Evolutionary conservation across 2,329 filamentous ascomycete species (phyloP).

Genomic region (Cytospora mali): DNA sequence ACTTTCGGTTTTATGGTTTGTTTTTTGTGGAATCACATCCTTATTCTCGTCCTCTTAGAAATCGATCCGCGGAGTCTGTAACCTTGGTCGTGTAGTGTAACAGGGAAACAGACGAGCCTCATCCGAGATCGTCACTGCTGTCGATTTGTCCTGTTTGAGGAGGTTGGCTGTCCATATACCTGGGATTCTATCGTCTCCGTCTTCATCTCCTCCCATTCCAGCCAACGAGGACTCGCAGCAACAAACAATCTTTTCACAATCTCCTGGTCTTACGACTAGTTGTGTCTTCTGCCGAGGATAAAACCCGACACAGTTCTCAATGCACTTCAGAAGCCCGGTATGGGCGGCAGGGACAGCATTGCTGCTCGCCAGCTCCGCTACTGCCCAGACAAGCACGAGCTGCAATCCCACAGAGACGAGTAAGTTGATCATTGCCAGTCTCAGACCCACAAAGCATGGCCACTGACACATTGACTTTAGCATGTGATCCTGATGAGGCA

Average conservation of each 20-base stretch:
- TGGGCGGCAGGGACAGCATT: constrained; percentile 28
- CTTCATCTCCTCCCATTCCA: background rate
- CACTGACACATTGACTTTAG: constrained; percentile 42
- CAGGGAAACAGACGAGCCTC: background rate
- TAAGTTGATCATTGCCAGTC: constrained; percentile 27
- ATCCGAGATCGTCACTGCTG: background rate
- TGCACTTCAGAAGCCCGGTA: constrained; percentile 32
- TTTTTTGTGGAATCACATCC: background rate
- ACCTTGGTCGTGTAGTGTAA: background rate
- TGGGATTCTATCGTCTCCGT: background rate
- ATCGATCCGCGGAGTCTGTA: background rate
- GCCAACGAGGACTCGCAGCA: background rate
- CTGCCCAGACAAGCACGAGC: constrained; percentile 39
- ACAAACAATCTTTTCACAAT: background rate
- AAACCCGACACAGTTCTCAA: constrained; percentile 16
- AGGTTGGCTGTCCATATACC: too few species aligned
- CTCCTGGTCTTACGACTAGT: background rate
- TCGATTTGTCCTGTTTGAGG: background rate
- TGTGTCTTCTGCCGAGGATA: background rate
- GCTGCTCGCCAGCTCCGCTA: constrained; percentile 29
- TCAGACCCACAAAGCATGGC: background rate
- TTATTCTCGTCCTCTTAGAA: background rate
- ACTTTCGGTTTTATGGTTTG: background rate
- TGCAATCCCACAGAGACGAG: constrained; percentile 38
- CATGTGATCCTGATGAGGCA: constrained; percentile 76